Base-by-base conservation (phyloP, 805 yeast species). In the Cephaloascus albidus region DNA sequence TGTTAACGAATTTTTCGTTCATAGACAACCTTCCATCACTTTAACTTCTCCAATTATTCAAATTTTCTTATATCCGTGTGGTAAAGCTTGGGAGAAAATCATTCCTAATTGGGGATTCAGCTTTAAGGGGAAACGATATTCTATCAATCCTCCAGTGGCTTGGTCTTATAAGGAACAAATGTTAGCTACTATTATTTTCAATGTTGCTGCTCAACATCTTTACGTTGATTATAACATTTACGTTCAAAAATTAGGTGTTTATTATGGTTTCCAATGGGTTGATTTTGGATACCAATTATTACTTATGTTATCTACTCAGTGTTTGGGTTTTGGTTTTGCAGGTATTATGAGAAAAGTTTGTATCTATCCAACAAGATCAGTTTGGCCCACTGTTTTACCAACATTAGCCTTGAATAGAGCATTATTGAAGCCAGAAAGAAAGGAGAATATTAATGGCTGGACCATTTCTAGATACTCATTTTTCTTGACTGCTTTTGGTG, bases 241-340 rank as follows among this genome's bases (percentile, higher is more conserved):
- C 43, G 42, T 46, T 37, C 52, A 53, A 44, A 57, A 48, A 50
- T 57, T n/a, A 58, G 55, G 36, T 60, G 64, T 60, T 51, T 47
- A 36, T 20, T 34, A 34, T n/a, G 23, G 16, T n/a, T 10, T 10
- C 15, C 17, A 34, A 12, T 27, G 59, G 63, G 63, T 63, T 62
- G 12, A 49, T 14, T 67, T 72, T 54, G 72, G 77, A 1, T 81
- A 69, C 54, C 80, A 76, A 54, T 46, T 78, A 12, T 46, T 76
- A 28, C 60, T 80, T 27, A 58, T 73, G 1, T 45, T 78, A 3
- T 67, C 81, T 2, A 67, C 84, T 2, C 81, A 78, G 51, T 75
- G 74, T 44, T 57, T 81, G 46, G 88, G 87, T 18, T 74, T 77
- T 49, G 80, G 84, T 1, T 70, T 81, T 52, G 85, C 86, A 4